Evolutionary conservation across 768 basidiomycete genomes (phyloP), one percentile per base, ranked within the genome.

Genomic region (Amanita rimosa): DNA sequence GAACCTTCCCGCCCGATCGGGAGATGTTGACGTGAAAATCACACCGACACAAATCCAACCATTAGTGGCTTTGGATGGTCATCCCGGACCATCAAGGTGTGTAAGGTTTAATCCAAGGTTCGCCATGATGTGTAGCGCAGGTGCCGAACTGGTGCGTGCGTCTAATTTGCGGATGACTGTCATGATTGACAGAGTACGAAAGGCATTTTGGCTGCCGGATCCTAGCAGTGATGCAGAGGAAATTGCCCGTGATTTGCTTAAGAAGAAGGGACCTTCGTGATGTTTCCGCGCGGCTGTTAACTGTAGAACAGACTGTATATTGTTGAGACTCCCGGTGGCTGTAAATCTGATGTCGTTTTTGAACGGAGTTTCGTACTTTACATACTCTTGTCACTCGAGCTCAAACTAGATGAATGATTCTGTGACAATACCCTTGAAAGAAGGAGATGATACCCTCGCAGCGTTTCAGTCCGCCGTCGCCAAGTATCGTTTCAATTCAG

Each of bases 101-200:
- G 87, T 96, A 2, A 79, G 72, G 57, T 95, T 94, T 62, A 98
- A 96, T 61, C 93, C 94, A 6, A 78, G 88, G 50, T 74, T 77
- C 52, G 83, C 84, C 26, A 95, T 97, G 91, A 73, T 97, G 72
- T 81, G 78, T 50, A 79, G 79, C 9, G 90, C 88, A 22, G 90
- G 91, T 14, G 71, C 78, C 52, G 90, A 94, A 60, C 61, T 96
- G 69, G 94, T 93, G 55, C 54, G 74, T 64, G 8, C 14, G 46
- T 53, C 35, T 54, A 21, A 43, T 40, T 49, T 40, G 21, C 51
- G 54, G 13, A 38, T 45, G 5, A 53, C 52, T 39, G 53, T 54
- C 37, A 36, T 21, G 36, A 26, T 54, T 52, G 46, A 37, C 31
- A 24, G 44, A 48, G 26, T 4, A 43, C 24, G 53, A 11, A 48